phyloP scores from a whole-genome alignment of 2,329 filamentous ascomycete genomes.

The Calonectria fujianensis region DNA sequence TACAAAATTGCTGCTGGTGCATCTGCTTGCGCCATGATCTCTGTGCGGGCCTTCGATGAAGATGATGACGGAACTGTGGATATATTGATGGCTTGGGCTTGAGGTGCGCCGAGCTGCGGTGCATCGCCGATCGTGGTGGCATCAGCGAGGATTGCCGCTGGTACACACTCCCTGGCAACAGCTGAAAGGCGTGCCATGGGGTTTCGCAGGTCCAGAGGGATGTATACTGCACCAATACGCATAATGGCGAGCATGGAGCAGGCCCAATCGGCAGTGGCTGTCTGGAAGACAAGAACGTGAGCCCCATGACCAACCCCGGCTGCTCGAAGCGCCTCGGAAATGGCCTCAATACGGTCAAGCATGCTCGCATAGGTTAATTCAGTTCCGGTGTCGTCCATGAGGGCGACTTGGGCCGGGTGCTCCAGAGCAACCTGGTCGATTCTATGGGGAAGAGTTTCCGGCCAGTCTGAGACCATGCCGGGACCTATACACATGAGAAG shows the following conservation, averaged over 20 bases:
- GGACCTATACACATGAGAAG: not conserved
- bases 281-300: not conserved
- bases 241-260: slow-evolving; percentile 62
- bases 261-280: not conserved
- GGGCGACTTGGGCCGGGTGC: not conserved
- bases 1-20: not conserved
- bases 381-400: not conserved
- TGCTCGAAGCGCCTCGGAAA: not conserved
- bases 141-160: not conserved
- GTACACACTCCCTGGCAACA: not conserved
- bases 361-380: not conserved
- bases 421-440: not conserved
- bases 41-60: not conserved
- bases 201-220: slow-evolving; percentile 63
- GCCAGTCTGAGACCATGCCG: not conserved
- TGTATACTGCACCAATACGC: slow-evolving; percentile 59
- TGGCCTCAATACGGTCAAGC: not conserved
- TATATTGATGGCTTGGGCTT: no score
- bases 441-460: not conserved
- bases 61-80: not conserved
- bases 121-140: no score
- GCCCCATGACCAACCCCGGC: no score
- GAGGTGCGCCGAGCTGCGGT: no score
- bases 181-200: slow-evolving; percentile 55
- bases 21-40: no score